These are phyloP conservation scores for Fusarium sp. DNA, from an alignment of 2,329 filamentous ascomycete species.

Conservation along the genomic window DNA sequence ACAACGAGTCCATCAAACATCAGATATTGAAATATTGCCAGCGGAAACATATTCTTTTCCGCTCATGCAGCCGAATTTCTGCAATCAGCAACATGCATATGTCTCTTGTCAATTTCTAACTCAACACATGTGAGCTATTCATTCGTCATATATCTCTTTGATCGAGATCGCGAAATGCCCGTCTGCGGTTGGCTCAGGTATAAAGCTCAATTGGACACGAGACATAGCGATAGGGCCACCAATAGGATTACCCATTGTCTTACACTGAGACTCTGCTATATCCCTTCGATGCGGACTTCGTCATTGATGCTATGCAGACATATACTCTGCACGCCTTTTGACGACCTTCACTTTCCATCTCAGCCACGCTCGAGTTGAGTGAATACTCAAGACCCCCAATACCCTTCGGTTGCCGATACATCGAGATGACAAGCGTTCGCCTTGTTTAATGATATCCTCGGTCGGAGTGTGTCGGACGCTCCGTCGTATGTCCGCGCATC, in stretches of 20 bases:
- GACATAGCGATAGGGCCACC: neutral
- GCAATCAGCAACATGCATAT: constrained; percentile 1
- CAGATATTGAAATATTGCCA: neutral
- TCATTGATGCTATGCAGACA: constrained; percentile 29
- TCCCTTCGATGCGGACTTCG: neutral
- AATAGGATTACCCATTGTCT: neutral
- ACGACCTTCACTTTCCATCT: neutral
- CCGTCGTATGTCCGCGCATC: constrained; percentile 42
- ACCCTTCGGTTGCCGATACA: constrained; percentile 24
- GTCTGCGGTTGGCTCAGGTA: constrained; percentile 2
- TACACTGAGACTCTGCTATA: neutral
- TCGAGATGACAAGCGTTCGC: neutral
- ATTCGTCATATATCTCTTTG: constrained; percentile 12
- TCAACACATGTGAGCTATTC: constrained; percentile 1
- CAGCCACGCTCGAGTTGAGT: neutral
- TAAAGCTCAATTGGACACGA: constrained; percentile 4
- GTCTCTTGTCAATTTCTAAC: neutral
- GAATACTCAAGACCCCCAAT: constrained; percentile 1
- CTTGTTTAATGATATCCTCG: constrained; percentile 23
- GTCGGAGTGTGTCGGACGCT: constrained; percentile 34
- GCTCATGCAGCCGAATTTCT: neutral
- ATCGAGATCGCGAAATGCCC: constrained; percentile 19
- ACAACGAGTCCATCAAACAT: no score
- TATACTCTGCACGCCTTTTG: neutral
- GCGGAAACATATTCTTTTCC: neutral